Conservation (phyloP, 2,329 filamentous ascomycete species). For the Fusarium sp. region DNA sequence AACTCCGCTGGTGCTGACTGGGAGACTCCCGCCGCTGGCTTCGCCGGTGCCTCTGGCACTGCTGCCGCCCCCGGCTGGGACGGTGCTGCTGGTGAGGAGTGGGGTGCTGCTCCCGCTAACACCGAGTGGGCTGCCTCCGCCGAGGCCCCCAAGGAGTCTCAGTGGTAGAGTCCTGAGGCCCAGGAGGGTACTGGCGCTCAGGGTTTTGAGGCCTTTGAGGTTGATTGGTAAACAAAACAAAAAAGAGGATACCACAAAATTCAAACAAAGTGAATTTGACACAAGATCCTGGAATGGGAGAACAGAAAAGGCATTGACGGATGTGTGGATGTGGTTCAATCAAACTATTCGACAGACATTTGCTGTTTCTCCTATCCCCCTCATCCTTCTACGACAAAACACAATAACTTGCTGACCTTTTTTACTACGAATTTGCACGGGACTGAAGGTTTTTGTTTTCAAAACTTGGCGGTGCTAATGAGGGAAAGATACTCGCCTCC, state of each 20-base stretch:
- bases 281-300: constrained; percentile 23
- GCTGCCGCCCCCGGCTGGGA: constrained; percentile 64
- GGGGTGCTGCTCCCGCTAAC: constrained; percentile 71
- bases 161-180: constrained; percentile 59
- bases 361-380: constrained; percentile 24
- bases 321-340: constrained; percentile 43
- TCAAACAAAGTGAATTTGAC: constrained; percentile 28
- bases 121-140: constrained; percentile 75
- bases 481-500: constrained; percentile 96
- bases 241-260: constrained; percentile 36
- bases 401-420: constrained; percentile 11
- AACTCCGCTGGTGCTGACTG: constrained; percentile 75
- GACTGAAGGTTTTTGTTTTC: constrained; percentile 53
- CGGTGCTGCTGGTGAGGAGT: constrained; percentile 70
- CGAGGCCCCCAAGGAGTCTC: constrained; percentile 66
- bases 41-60: constrained; percentile 68
- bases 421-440: constrained; percentile 18
- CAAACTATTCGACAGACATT: constrained; percentile 43
- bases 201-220: not conserved
- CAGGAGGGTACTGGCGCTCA: constrained; percentile 19
- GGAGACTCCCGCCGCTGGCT: constrained; percentile 81
- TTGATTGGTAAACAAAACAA: constrained; percentile 38
- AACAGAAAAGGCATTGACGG: constrained; percentile 32
- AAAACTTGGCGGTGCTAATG: constrained; percentile 83
- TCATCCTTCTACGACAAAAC: constrained; percentile 34